Base-by-base conservation (phyloP, 1,139 yeast species). In the Hyphopichia fennica region DNA sequence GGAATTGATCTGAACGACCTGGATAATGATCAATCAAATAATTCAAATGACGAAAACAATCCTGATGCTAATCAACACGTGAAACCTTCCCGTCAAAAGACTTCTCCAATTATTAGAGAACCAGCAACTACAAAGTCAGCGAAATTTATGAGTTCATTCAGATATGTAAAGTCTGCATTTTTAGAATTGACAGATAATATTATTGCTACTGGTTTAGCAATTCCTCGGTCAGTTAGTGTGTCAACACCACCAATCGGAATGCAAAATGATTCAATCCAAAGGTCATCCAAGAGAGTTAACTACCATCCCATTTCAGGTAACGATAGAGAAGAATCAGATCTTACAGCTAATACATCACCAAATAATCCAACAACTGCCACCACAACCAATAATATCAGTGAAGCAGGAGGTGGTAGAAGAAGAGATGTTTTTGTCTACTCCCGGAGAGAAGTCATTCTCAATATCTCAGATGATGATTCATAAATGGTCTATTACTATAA, bases 131-230 rank as follows among this genome's bases (percentile, higher is more conserved):
- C 28, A 25, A 25, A 10, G 13, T 11, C 28, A 25, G 11, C 28
- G 4, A 38, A 38, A 14, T 14, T 38, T 7, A 9, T 38, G 6
- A 20, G 11, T 7, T 34, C 65, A 1, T 49, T 65, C 11, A 57
- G 50, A n/a, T 52, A 56, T 14, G 61, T 79, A 0, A 67, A 69
- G 20, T 59, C 66, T 28, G 62, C 69, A 1, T 58, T 81, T 37
- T 49, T 76, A 29, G 60, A 68, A 41, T 61, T 77, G 38, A 77
- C 86, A 0, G 86, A 81, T 58, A 71, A 68, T 25, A 67, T 79
- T 14, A 78, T 81, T 46, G 80, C 82, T n/a, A 77, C 79, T 32
- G 84, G 82, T 18, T 64, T 81, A 53, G 81, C 82, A n/a, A 75
- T 77, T 15, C 82, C 84, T 0, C 53, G 82, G 35, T 75, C 82